Evolutionary conservation across 257 asterid species (phyloP).

Genomic region (Craterostigma plantagineum): DNA sequence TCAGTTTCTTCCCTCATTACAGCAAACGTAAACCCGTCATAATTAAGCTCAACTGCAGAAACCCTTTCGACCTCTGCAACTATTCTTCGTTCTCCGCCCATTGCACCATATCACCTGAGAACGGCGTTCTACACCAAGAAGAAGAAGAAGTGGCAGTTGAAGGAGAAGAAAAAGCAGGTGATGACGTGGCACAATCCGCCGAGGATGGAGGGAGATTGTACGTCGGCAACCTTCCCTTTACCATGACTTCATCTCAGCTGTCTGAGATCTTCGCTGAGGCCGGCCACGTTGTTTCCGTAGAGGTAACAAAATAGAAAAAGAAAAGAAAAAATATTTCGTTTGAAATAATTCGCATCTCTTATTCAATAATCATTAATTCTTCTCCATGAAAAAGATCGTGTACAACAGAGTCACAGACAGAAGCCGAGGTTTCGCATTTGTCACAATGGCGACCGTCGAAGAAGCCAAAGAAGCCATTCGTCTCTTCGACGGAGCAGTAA

Average conservation of each 20-base stretch:
- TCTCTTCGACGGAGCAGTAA: conserved; percentile 38
- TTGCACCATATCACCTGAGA: no score
- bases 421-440: conserved; percentile 88
- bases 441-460: conserved; percentile 64
- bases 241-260: conserved; percentile 58
- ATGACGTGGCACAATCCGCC: conserved; percentile 16
- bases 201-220: conserved; percentile 46
- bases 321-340: no score
- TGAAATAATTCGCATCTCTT: neutral
- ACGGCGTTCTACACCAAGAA: conserved; percentile 2
- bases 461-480: conserved; percentile 83
- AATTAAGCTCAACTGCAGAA: no score
- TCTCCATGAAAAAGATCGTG: conserved; percentile 38
- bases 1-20: no score
- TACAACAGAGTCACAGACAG: conserved; percentile 75
- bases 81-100: no score
- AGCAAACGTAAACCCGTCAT: no score
- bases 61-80: no score
- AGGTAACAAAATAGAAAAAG: conserved; percentile 25
- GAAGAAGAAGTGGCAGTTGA: conserved; percentile 15
- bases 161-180: conserved; percentile 14
- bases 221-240: conserved; percentile 81
- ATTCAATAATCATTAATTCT: neutral
- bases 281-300: conserved; percentile 57
- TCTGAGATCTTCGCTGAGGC: conserved; percentile 73